A percentile compares a stretch with the other conserved stretches of the same genome.
Conservation (phyloP, 2,329 filamentous ascomycete species). For the Neurospora crassa region DNA sequence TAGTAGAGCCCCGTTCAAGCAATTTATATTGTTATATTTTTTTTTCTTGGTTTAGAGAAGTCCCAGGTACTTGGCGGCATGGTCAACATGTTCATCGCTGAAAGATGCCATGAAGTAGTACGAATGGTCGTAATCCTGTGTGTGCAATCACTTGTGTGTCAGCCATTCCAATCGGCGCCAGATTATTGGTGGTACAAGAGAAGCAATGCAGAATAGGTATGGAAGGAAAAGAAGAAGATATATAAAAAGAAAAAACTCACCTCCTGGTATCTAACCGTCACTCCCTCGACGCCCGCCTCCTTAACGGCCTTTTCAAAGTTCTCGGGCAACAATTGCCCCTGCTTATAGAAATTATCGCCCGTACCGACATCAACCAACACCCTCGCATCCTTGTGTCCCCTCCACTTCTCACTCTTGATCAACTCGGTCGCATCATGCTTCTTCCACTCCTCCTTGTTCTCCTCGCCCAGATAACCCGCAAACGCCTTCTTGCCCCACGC, state of each 20-base stretch:
- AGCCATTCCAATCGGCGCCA: neutral
- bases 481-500: slow-evolving; percentile 98
- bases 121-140: slow-evolving; percentile 85
- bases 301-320: slow-evolving; percentile 77
- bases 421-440: slow-evolving; percentile 89
- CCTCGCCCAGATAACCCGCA: slow-evolving; percentile 76
- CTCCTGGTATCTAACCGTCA: slow-evolving; percentile 75
- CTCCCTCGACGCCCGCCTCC: slow-evolving; percentile 60
- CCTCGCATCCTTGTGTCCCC: slow-evolving; percentile 53
- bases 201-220: neutral
- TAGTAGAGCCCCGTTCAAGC: neutral
- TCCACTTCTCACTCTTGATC: slow-evolving; percentile 54
- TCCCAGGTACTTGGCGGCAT: slow-evolving; percentile 74
- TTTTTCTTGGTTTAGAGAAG: slow-evolving; percentile 15
- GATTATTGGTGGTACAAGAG: neutral
- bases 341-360: slow-evolving; percentile 93
- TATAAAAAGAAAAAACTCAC: slow-evolving; percentile 30
- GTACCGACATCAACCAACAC: slow-evolving; percentile 88
- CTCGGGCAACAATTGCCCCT: slow-evolving; percentile 85
- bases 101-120: slow-evolving; percentile 96
- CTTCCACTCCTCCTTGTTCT: slow-evolving; percentile 69
- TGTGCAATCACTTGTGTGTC: neutral
- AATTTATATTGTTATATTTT: too few relatives aligned
- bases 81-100: slow-evolving; percentile 79
- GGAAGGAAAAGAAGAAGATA: too few relatives aligned